Evolutionary conservation across 441 rosid genomes (phyloP), one percentile per base, ranked within the genome.

Genomic region (Populus trichocarpa): DNA sequence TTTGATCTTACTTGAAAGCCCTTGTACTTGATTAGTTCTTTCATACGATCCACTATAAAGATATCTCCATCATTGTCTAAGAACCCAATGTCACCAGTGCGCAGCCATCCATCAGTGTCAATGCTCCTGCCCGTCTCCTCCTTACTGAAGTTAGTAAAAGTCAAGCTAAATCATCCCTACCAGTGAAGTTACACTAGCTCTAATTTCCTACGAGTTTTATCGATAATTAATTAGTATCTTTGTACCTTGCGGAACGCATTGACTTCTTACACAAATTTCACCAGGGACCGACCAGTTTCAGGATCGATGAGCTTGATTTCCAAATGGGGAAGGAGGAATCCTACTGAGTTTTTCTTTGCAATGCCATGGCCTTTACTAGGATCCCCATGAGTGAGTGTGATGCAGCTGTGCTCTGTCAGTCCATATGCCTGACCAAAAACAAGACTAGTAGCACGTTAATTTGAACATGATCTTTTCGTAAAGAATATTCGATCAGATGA

Each of bases 331-430:
- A 94, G 93, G 77, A 96, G 86, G 75, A 87, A 91, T 18, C 97
- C 99, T 3, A 92, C 96, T 0, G 97, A 92, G 85, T 92, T 93
- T 78, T 87, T 90, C 91, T 94, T 96, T 2, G 97, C 88, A 73
- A 74, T 76, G 20, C 85, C 88, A 77, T 89, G 88, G 2, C 82
- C 89, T 77, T 75, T 84, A 1, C 61, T 69, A 0, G 91, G 96
- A 77, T 90, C 93, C 12, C 97, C 95, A 71, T 91, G 94, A 20
- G 91, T 90, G 35, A 96, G 90, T 11, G 97, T 96, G 40, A 96
- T 92, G 91, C 99, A 96, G 72, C 97, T 92, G 81, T 96, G 98
- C 85, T 96, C 98, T 9, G 99, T 94, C 86, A 94, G 84, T 78
- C 99, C 98, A 79, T 92, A 96, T 33, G 98, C 98, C 97, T 93